These are phyloP conservation scores for Penicillium polonicum DNA, from an alignment of 2,329 filamentous ascomycete genomes.

Conservation along the genomic window DNA sequence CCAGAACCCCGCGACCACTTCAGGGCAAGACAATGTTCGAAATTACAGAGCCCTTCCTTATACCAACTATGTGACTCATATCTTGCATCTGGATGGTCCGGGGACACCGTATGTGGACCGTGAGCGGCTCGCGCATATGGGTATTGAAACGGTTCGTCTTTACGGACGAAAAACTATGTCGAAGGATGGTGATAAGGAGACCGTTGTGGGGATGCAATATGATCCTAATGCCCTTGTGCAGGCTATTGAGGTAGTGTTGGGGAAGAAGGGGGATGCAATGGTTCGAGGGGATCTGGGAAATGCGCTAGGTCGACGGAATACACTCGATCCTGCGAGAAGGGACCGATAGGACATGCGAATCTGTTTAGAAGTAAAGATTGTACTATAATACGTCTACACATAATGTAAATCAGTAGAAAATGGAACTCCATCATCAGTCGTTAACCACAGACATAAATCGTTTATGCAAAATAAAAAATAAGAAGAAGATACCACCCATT, in stretches of 20 bases:
- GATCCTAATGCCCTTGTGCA: constrained; percentile 72
- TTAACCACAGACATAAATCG: not conserved
- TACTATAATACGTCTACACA: not conserved
- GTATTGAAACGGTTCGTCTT: constrained; percentile 73
- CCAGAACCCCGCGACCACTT: constrained; percentile 3
- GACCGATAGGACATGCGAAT: not conserved
- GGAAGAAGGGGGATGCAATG: constrained; percentile 58
- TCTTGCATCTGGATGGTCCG: constrained; percentile 74
- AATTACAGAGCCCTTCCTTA: constrained; percentile 48
- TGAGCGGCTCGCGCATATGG: constrained; percentile 60
- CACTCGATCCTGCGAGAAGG: constrained; percentile 41
- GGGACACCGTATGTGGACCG: constrained; percentile 70
- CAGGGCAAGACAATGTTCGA: constrained; percentile 12
- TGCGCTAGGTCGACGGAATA: constrained; percentile 59
- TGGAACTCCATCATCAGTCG: not conserved
- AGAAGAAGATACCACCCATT: not conserved
- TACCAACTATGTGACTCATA: constrained; percentile 73
- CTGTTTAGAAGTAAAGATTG: not conserved
- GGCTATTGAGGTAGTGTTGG: constrained; percentile 74
- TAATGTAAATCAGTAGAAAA: not conserved
- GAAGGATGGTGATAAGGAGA: constrained; percentile 47
- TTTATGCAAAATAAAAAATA: not conserved
- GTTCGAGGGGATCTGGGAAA: constrained; percentile 37
- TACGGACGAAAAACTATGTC: constrained; percentile 63
- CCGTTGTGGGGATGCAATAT: constrained; percentile 62